phyloP scores from a whole-genome alignment of 2,329 filamentous ascomycete genomes.

The Paracoccidioides lutzii region DNA sequence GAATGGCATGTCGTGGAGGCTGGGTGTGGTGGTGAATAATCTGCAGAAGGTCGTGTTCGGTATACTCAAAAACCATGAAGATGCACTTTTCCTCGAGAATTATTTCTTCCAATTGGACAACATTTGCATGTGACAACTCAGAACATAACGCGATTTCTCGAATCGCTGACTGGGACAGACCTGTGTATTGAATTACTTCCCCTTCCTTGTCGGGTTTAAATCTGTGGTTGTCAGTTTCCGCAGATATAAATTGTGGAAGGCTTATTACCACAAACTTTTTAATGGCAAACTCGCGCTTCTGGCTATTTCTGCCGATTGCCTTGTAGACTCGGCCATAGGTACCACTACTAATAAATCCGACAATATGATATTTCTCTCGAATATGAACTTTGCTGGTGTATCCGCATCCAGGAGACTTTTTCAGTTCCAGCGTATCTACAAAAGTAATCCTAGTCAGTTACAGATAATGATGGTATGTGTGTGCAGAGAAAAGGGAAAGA shows the following conservation, averaged over 20 bases:
- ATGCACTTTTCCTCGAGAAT: slow-evolving; percentile 98
- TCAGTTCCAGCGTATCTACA: slow-evolving; percentile 25
- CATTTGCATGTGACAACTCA: slow-evolving; percentile 75
- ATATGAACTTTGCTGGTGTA: slow-evolving; percentile 70
- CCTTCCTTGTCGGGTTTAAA: slow-evolving; percentile 98
- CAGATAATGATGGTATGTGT: neutral
- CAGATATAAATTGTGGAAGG: neutral
- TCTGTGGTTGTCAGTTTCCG: slow-evolving; percentile 23
- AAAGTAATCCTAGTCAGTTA: slow-evolving; percentile 15
- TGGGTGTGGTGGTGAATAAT: slow-evolving; percentile 98
- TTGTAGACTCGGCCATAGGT: slow-evolving; percentile 99
- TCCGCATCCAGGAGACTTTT: slow-evolving; percentile 33
- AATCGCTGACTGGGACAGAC: slow-evolving; percentile 92
- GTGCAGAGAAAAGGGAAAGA: neutral
- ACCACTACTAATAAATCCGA: slow-evolving; percentile 95
- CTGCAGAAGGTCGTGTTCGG: slow-evolving; percentile 90
- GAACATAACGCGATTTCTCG: slow-evolving; percentile 96
- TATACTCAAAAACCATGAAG: slow-evolving; percentile 98
- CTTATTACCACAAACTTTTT: slow-evolving; percentile 56
- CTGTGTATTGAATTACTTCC: slow-evolving; percentile 85
- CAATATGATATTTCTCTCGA: slow-evolving; percentile 85
- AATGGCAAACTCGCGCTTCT: slow-evolving; percentile 81
- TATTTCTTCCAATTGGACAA: slow-evolving; percentile 85
- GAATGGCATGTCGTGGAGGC: slow-evolving; percentile 75
- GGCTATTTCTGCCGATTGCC: slow-evolving; percentile 61